phyloP scores from a whole-genome alignment of 1,139 yeast species.

The Schwanniomyces etchellsii region DNA sequence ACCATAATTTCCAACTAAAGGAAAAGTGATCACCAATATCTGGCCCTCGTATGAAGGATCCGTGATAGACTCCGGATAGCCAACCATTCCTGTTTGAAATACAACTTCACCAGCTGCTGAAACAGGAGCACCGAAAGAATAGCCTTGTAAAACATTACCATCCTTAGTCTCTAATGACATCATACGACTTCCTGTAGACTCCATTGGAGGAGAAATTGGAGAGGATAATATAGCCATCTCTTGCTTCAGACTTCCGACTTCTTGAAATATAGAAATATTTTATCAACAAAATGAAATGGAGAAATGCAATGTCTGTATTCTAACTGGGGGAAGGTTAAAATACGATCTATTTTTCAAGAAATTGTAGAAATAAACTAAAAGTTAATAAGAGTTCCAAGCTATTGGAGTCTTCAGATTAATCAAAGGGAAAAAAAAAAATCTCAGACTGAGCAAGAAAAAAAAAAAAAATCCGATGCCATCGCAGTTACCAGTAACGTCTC shows the following conservation, averaged over 20 bases:
- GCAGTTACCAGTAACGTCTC: no score
- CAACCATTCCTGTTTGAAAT: slow-evolving; percentile 99
- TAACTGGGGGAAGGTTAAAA: slow-evolving; percentile 13
- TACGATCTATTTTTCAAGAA: slow-evolving; percentile 6
- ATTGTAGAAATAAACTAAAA: slow-evolving; percentile 3
- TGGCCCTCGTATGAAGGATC: slow-evolving; percentile 99
- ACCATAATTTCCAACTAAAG: slow-evolving; percentile 98
- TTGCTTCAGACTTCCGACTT: background rate
- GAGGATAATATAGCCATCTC: slow-evolving; percentile 36
- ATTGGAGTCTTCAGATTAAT: background rate
- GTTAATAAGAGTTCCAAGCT: background rate
- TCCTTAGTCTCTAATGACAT: slow-evolving; percentile 90
- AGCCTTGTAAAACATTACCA: slow-evolving; percentile 89
- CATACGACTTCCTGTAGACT: slow-evolving; percentile 72
- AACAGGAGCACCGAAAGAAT: slow-evolving; percentile 92
- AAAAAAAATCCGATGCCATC: no score
- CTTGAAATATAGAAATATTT: background rate
- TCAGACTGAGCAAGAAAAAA: no score
- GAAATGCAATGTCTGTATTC: slow-evolving; percentile 8
- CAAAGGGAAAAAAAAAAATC: no score
- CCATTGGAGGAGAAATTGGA: slow-evolving; percentile 88
- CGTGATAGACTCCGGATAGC: slow-evolving; percentile 96
- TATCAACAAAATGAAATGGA: slow-evolving; percentile 2
- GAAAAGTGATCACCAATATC: slow-evolving; percentile 92
- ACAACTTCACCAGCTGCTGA: slow-evolving; percentile 96